Evolutionary conservation across 441 rosid species (phyloP).

Genomic region (Raphanus hybrid): DNA sequence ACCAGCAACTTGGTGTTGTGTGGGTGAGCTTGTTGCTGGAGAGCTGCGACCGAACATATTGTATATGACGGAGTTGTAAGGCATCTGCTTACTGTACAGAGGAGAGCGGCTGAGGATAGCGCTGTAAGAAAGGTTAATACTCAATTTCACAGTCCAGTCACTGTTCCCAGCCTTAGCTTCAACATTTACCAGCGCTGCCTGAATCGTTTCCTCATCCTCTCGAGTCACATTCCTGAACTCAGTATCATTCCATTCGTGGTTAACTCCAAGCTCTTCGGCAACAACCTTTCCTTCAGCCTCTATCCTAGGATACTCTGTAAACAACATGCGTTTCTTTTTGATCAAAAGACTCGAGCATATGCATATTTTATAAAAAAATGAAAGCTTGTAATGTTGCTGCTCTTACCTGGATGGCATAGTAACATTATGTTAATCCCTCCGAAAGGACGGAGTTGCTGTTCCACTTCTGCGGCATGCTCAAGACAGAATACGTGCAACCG

Average conservation of each 20-base stretch:
- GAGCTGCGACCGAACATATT: conserved; percentile 84
- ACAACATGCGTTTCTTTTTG: background rate
- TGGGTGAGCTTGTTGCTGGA: conserved; percentile 56
- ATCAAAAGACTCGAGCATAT: conserved; percentile 19
- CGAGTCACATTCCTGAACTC: conserved; percentile 62
- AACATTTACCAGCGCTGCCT: conserved; percentile 74
- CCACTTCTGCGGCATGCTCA: conserved; percentile 95
- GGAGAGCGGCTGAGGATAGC: conserved; percentile 82
- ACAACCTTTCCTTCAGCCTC: conserved; percentile 83
- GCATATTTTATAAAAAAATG: conserved; percentile 3
- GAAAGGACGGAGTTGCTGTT: conserved; percentile 71
- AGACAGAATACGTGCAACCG: conserved; percentile 92
- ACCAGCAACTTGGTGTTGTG: conserved; percentile 49
- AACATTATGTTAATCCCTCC: conserved; percentile 85
- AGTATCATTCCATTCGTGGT: conserved; percentile 61
- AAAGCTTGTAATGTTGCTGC: conserved; percentile 6
- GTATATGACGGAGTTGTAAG: conserved; percentile 88
- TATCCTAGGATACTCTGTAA: conserved; percentile 90
- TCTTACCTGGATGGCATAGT: conserved; percentile 89
- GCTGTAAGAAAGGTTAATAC: conserved; percentile 90
- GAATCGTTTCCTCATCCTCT: conserved; percentile 81
- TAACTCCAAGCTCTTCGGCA: conserved; percentile 79
- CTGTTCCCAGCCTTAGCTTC: conserved; percentile 82
- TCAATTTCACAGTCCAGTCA: conserved; percentile 97
- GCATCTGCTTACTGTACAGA: conserved; percentile 97